Evolutionary conservation across 192 early-diverging fungal species (phyloP).

Genomic region (Dimargaris xerosporica): DNA sequence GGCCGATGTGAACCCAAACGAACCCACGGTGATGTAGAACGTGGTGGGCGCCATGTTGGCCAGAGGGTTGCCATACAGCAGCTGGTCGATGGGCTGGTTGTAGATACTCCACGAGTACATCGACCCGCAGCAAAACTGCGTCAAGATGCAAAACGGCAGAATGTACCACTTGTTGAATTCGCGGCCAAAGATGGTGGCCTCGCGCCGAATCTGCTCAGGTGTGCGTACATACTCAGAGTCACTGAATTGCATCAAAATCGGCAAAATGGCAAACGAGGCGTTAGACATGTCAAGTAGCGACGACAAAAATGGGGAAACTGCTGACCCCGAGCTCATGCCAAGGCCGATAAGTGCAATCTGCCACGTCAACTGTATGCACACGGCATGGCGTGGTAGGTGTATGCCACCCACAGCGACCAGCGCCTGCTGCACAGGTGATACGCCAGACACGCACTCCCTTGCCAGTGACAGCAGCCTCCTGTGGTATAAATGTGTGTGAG

Average conservation of each 20-base stretch:
- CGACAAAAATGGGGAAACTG: no score
- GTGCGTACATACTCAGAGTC: conserved; percentile 44
- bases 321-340: no score
- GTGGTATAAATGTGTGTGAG: neutral
- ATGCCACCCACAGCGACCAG: neutral
- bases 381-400: neutral
- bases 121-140: conserved; percentile 55
- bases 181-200: conserved; percentile 25
- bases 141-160: conserved; percentile 49
- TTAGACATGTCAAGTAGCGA: no score
- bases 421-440: neutral
- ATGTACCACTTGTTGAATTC: conserved; percentile 52
- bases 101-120: conserved; percentile 68
- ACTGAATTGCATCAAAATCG: conserved; percentile 10
- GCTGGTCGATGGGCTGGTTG: conserved; percentile 50
- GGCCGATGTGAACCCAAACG: conserved; percentile 55
- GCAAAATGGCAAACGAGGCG: no score
- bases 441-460: neutral
- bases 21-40: conserved; percentile 63
- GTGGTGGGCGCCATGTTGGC: conserved; percentile 39
- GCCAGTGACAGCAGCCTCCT: neutral
- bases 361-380: no score
- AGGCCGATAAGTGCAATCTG: no score
- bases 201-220: conserved; percentile 35
- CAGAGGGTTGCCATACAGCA: conserved; percentile 32